Evolutionary conservation across 352 stramenopile genomes (phyloP).

Genomic region (Globisporangium perplexum): DNA sequence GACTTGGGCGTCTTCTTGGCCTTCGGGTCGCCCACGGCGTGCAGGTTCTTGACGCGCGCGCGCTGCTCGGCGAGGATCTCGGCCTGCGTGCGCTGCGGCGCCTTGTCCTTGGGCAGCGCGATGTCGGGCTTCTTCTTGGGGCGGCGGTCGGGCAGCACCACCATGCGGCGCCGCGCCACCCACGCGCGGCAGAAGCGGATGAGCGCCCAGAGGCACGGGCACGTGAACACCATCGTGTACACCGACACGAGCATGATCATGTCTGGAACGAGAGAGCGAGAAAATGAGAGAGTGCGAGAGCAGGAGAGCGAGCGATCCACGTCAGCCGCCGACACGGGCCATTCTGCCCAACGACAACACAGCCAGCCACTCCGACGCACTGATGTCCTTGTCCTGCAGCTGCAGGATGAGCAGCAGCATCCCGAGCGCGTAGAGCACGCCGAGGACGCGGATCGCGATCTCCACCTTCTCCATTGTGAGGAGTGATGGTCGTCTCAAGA

Average conservation of each 20-base stretch:
- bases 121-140: conserved; percentile 78
- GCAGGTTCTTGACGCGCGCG: conserved; percentile 52
- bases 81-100: conserved; percentile 58
- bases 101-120: conserved; percentile 50
- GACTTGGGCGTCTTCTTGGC: conserved; percentile 58
- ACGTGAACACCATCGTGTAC: conserved; percentile 82
- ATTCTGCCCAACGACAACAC: too few relatives aligned
- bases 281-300: neutral
- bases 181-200: conserved; percentile 72
- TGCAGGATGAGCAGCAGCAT: conserved; percentile 51
- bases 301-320: too few relatives aligned
- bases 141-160: conserved; percentile 62
- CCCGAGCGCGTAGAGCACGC: conserved; percentile 39
- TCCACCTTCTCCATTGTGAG: conserved; percentile 56
- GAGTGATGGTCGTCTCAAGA: neutral
- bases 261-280: conserved; percentile 18
- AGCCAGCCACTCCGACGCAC: conserved; percentile 16
- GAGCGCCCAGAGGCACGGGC: conserved; percentile 73
- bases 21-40: conserved; percentile 41
- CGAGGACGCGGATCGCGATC: conserved; percentile 58
- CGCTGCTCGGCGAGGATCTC: conserved; percentile 76
- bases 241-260: conserved; percentile 73
- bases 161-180: conserved; percentile 35
- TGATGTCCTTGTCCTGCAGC: conserved; percentile 50
- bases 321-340: too few relatives aligned